A percentile compares a stretch with the other conserved stretches of the same genome.
Evolutionary conservation across 805 yeast species (phyloP).

Genomic region (Cyberlindnera japonica): DNA sequence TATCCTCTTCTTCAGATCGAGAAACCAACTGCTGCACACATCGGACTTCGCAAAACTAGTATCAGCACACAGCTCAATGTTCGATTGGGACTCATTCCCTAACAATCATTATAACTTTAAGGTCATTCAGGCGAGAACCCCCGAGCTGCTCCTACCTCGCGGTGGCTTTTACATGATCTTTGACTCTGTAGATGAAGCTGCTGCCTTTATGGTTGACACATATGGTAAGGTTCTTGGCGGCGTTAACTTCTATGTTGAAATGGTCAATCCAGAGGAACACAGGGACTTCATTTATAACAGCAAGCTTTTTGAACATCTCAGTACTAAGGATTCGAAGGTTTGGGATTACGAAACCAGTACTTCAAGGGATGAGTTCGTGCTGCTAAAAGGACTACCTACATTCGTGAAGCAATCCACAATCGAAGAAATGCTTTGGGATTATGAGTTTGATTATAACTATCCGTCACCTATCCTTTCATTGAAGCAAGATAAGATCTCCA

Average conservation of each 20-base stretch:
- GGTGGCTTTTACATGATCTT: slow-evolving; percentile 55
- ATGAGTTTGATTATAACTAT: slow-evolving; percentile 35
- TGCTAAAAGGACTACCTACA: slow-evolving; percentile 46
- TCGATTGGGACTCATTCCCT: slow-evolving; percentile 27
- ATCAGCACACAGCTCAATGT: slow-evolving; percentile 27
- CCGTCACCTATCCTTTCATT: slow-evolving; percentile 13
- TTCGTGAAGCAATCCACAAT: slow-evolving; percentile 38
- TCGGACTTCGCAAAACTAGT: slow-evolving; percentile 39
- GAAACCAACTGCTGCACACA: slow-evolving; percentile 34
- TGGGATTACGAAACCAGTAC: neutral
- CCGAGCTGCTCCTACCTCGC: slow-evolving; percentile 39
- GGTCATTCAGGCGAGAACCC: slow-evolving; percentile 49
- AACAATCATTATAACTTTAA: slow-evolving; percentile 23
- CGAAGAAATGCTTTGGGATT: slow-evolving; percentile 43
- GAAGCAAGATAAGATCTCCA: slow-evolving; percentile 11
- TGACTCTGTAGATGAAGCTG: slow-evolving; percentile 43
- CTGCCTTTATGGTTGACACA: slow-evolving; percentile 49
- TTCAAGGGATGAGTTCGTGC: slow-evolving; percentile 29
- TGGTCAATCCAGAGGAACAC: slow-evolving; percentile 32
- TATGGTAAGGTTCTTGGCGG: slow-evolving; percentile 49
- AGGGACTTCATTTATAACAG: neutral
- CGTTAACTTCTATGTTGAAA: slow-evolving; percentile 40
- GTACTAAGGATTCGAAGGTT: neutral
- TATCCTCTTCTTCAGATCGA: slow-evolving; percentile 37
- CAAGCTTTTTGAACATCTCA: slow-evolving; percentile 3